phyloP scores from a whole-genome alignment of 805 yeast genomes.

The Pichia phayaonensis region DNA sequence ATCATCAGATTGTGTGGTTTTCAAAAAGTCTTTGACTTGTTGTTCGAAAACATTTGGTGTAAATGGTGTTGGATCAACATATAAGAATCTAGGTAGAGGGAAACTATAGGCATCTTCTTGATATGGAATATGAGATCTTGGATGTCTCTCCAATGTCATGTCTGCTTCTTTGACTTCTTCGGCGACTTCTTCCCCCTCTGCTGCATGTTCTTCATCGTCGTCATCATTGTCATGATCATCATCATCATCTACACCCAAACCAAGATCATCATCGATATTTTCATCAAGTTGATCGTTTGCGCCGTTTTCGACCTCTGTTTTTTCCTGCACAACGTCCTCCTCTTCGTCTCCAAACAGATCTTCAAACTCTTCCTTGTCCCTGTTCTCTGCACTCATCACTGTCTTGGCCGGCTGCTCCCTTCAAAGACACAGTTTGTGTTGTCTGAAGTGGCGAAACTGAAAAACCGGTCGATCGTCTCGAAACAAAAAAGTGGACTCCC shows the following conservation, averaged over 20 bases:
- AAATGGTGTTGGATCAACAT: constrained; percentile 80
- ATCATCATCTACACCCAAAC: constrained; percentile 5
- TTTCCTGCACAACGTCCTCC: neutral
- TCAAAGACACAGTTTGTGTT: neutral
- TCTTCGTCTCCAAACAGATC: neutral
- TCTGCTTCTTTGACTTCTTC: constrained; percentile 28
- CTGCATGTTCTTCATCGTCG: neutral
- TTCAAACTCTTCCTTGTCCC: neutral
- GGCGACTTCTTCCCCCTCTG: constrained; percentile 23
- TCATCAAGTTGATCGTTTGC: constrained; percentile 10
- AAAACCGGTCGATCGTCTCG: neutral
- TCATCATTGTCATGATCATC: constrained; percentile 8
- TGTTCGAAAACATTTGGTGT: constrained; percentile 49
- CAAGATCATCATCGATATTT: constrained; percentile 7
- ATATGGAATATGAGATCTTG: constrained; percentile 33
- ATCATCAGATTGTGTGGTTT: constrained; percentile 15
- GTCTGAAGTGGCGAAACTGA: neutral
- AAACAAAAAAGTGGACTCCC: neutral
- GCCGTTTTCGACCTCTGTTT: neutral
- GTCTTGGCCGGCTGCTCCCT: neutral
- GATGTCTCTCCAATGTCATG: constrained; percentile 44
- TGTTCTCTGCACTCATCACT: neutral
- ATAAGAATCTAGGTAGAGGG: constrained; percentile 75
- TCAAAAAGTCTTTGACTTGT: constrained; percentile 43
- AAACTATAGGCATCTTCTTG: constrained; percentile 31